Evolutionary conservation across 1,139 yeast genomes (phyloP).

Genomic region (Magnusiomyces tetraspermus): DNA sequence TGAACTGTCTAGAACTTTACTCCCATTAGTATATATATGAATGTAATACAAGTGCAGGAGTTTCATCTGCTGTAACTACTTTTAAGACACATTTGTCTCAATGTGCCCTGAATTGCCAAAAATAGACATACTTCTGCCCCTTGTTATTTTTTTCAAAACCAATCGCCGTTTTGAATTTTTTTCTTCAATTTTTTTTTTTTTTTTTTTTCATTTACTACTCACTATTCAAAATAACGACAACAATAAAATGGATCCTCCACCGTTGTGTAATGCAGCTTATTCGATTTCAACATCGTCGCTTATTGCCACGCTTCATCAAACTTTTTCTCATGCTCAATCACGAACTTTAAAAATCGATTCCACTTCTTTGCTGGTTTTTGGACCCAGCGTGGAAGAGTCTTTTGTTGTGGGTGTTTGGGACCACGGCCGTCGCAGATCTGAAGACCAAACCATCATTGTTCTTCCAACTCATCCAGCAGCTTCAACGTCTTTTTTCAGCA

Average conservation of each 20-base stretch:
- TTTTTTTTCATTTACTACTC: too few relatives aligned
- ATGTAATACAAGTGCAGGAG: too few relatives aligned
- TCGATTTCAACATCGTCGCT: constrained; percentile 32
- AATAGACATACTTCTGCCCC: too few relatives aligned
- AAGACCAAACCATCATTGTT: constrained; percentile 35
- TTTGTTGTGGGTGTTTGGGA: constrained; percentile 33
- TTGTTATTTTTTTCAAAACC: too few relatives aligned
- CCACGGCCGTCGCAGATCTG: constrained; percentile 34
- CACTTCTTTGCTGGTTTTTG: constrained; percentile 27
- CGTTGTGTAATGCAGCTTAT: constrained; percentile 25
- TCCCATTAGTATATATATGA: too few relatives aligned
- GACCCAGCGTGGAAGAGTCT: constrained; percentile 29
- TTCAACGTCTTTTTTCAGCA: constrained; percentile 22
- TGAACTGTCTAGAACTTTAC: too few relatives aligned
- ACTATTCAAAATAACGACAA: too few relatives aligned
- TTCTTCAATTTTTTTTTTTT: too few relatives aligned
- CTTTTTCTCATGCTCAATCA: constrained; percentile 26
- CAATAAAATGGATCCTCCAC: constrained; percentile 28
- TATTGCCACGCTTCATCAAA: constrained; percentile 32
- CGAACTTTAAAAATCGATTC: constrained; percentile 30
- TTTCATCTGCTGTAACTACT: too few relatives aligned
- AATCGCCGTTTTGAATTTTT: too few relatives aligned
- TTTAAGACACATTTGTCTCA: too few relatives aligned
- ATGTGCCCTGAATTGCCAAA: too few relatives aligned
- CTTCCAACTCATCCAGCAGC: constrained; percentile 22